Percentiles rank a stretch among this genome's conserved stretches.
Evolutionary conservation across 2,329 filamentous ascomycete species (phyloP).

Genomic region (Westerdykella ornata): DNA sequence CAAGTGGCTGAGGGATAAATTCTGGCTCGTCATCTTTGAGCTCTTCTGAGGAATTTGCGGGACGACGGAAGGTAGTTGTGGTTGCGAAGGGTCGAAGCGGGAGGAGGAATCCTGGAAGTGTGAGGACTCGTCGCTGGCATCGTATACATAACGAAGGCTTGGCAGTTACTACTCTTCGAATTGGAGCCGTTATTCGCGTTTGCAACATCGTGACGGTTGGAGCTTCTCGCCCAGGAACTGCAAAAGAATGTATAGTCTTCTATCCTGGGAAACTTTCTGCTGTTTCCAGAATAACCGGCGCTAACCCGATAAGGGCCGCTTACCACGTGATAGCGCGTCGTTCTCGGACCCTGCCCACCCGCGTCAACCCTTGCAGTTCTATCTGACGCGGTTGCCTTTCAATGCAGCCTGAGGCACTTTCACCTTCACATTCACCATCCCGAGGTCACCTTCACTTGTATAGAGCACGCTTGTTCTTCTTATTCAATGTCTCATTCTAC

Average conservation of each 20-base stretch:
- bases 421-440: not conserved
- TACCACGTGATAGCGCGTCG: not conserved
- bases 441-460: too few species aligned
- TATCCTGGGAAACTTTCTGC: not conserved
- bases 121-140: constrained; percentile 11
- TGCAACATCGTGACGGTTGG: constrained; percentile 24
- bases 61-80: constrained; percentile 15
- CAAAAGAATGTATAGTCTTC: too few species aligned
- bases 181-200: constrained; percentile 20
- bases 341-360: not conserved
- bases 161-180: constrained; percentile 13
- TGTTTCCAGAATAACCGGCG: not conserved
- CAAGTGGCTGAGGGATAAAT: constrained; percentile 49
- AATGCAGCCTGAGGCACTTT: not conserved
- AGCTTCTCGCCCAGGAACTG: not conserved
- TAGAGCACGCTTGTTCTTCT: not conserved
- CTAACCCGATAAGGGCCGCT: not conserved
- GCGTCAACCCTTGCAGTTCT: too few species aligned
- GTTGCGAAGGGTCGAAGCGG: constrained; percentile 20
- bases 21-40: constrained; percentile 17
- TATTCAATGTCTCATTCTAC: not conserved
- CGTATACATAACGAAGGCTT: constrained; percentile 12
- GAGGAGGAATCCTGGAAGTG: constrained; percentile 9
- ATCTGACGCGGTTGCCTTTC: too few species aligned
- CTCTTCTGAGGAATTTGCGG: constrained; percentile 15